Evolutionary conservation across 805 yeast species (phyloP), one percentile per base, ranked within the genome.

Genomic region (Cyberlindnera saturnus): DNA sequence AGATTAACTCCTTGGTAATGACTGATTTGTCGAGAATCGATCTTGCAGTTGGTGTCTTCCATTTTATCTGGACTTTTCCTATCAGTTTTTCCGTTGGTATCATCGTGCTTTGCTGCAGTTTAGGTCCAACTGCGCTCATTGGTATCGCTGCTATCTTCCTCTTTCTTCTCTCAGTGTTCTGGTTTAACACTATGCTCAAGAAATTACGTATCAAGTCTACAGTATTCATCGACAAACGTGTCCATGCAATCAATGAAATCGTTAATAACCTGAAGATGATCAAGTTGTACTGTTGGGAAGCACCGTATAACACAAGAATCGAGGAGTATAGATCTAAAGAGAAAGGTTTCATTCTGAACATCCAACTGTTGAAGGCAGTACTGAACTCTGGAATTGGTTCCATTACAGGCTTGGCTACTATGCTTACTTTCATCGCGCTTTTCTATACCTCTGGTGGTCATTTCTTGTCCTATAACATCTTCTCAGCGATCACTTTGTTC

Each of bases 221-320:
- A 44, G 65, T 64, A 2, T 75, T 66, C 54, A 90, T 96, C 3
- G 98, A 90, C 61, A 62, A 67, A 17, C 79, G 98, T 56, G 87
- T 90, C 18, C 72, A 79, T 38, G 70, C 77, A 39, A 80, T 88
- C 61, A 82, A 86, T 51, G 98, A 90, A 61, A 77, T 88, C 26
- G 69, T 90, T 50, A 79, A 75, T 56, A 79, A 84, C 50, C 76
- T 90, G 73, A 86, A 85, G 57, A 74, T 83, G 67, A 86, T 90
- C 61, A 90, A 90, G 66, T 85, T 75, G 60, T 90, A 89, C 60
- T 86, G 95, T 1, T 90, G 96, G 96, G 97, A 90, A 64, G 71
- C 70, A 29, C 89, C 96, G 1, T 90, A 87, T 59, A 71, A 71
- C 42, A 61, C 71, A 9, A 66, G 73, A 41, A 73, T 90, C 31